Conservation (phyloP, 2,329 filamentous ascomycete genomes). For the Fusarium protoensiforme region DNA sequence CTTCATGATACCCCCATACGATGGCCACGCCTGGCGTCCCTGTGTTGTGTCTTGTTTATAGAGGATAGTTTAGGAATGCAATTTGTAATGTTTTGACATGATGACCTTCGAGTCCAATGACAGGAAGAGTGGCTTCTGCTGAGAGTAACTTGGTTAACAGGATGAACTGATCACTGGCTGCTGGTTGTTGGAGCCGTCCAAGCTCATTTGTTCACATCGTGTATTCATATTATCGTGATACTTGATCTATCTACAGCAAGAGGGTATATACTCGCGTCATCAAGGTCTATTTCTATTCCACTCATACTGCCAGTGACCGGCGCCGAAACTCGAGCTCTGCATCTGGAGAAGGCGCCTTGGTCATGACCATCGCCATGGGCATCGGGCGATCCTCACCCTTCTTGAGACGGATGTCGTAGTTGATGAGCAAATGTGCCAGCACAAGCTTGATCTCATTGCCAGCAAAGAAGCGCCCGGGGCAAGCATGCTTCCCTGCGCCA, state of each 20-base stretch:
- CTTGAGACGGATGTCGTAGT: constrained; percentile 55
- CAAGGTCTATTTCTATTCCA: constrained; percentile 1
- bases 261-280: constrained; percentile 27
- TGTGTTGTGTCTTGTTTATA: constrained; percentile 36
- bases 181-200: neutral
- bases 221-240: neutral
- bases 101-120: neutral
- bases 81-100: constrained; percentile 13
- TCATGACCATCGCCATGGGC: constrained; percentile 53
- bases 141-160: neutral
- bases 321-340: constrained; percentile 54
- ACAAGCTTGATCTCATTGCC: constrained; percentile 59
- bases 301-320: constrained; percentile 42
- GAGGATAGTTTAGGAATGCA: constrained; percentile 39
- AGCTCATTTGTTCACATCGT: neutral
- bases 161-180: neutral
- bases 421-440: constrained; percentile 54
- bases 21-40: constrained; percentile 42
- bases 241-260: constrained; percentile 23
- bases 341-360: constrained; percentile 54
- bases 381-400: constrained; percentile 52
- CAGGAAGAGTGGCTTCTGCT: no score
- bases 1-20: constrained; percentile 43
- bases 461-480: constrained; percentile 61
- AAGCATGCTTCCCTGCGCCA: constrained; percentile 60